Percentiles rank a stretch among this genome's conserved stretches.
Conservation (phyloP, 1,284 basidiomycete genomes). For the Pseudozyma sp. region DNA sequence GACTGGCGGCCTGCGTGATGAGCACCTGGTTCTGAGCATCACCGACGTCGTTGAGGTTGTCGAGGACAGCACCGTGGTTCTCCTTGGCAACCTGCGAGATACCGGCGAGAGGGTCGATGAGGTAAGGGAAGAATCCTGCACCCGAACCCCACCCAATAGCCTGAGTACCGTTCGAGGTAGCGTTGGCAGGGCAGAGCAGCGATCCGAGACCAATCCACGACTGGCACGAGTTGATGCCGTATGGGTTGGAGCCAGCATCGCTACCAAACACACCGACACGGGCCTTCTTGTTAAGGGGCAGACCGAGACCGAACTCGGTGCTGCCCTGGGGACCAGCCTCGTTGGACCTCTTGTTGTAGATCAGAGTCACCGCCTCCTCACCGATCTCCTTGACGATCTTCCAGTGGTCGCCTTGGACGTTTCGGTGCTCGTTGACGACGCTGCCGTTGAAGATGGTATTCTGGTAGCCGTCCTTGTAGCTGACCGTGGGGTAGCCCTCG, state of each 20-base stretch:
- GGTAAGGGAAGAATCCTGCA: slow-evolving; percentile 53
- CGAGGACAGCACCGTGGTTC: slow-evolving; percentile 26
- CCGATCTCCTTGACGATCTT: slow-evolving; percentile 40
- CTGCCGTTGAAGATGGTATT: slow-evolving; percentile 42
- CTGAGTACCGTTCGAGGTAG: slow-evolving; percentile 41
- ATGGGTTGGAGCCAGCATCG: slow-evolving; percentile 42
- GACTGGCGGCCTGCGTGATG: slow-evolving; percentile 25
- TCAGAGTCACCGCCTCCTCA: slow-evolving; percentile 37
- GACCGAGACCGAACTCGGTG: slow-evolving; percentile 22
- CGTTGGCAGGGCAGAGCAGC: slow-evolving; percentile 43
- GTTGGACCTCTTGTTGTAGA: slow-evolving; percentile 36
- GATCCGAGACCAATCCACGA: slow-evolving; percentile 49
- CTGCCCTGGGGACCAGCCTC: slow-evolving; percentile 44
- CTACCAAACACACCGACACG: slow-evolving; percentile 42
- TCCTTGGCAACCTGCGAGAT: slow-evolving; percentile 33
- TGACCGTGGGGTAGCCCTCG: slow-evolving; percentile 34
- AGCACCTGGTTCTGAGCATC: slow-evolving; percentile 30
- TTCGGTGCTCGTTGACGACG: slow-evolving; percentile 37
- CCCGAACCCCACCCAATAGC: slow-evolving; percentile 36
- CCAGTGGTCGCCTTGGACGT: slow-evolving; percentile 42
- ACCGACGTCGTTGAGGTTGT: slow-evolving; percentile 43
- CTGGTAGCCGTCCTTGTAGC: slow-evolving; percentile 43
- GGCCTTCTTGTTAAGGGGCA: slow-evolving; percentile 40
- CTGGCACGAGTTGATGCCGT: slow-evolving; percentile 42
- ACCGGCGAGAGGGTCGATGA: slow-evolving; percentile 54